Percentiles rank a stretch among this genome's conserved stretches.
Conservation (phyloP, 164 flowering plant species). For the grape (Vitis vinifera) region ASM3070453v1 NC_081805.1:4809001-4809500, state of each 20-base stretch:
- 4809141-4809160: slow-evolving; percentile 95
- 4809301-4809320: slow-evolving; percentile 96
- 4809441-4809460: slow-evolving; percentile 59
- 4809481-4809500: no score
- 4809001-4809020: slow-evolving; percentile 51
- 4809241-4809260: no score
- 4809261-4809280: neutral
- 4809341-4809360: slow-evolving; percentile 77
- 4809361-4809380: slow-evolving; percentile 81
- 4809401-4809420: slow-evolving; percentile 98
- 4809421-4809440: slow-evolving; percentile 74
- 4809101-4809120: no score
- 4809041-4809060: slow-evolving; percentile 45
- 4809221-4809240: no score
- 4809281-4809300: slow-evolving; percentile 91
- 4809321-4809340: slow-evolving; percentile 70
- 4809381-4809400: slow-evolving; percentile 89
- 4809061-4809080: neutral
- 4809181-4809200: slow-evolving; percentile 99
- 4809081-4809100: neutral
- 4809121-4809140: neutral
- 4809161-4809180: slow-evolving; percentile 76
- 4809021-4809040: slow-evolving; percentile 61
- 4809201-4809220: neutral
- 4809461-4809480: no score